These are phyloP conservation scores for Puccinia novopanici DNA, from an alignment of 1,284 basidiomycete genomes.

Conservation along the genomic window DNA sequence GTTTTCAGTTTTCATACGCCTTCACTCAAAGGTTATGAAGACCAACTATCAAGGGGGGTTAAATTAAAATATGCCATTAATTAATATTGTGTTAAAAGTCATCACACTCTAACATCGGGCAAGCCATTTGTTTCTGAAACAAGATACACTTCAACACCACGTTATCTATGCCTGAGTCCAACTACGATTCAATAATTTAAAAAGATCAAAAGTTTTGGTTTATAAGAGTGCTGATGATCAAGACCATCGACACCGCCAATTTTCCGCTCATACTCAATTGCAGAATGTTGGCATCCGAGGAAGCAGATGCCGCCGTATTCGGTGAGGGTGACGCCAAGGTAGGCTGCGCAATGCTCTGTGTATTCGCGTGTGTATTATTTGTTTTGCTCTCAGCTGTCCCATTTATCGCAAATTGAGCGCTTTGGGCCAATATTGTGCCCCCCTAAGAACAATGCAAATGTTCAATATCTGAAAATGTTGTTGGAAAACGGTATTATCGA, in stretches of 20 bases:
- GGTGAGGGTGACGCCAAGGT: constrained; percentile 1
- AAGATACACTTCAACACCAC: neutral
- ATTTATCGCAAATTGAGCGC: constrained; percentile 43
- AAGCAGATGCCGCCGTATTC: constrained; percentile 26
- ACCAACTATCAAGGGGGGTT: too few species aligned
- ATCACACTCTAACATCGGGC: too few species aligned
- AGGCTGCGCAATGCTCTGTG: constrained; percentile 19
- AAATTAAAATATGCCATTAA: too few species aligned
- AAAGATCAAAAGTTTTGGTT: neutral
- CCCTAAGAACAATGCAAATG: constrained; percentile 7
- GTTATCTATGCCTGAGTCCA: neutral
- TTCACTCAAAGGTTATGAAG: too few species aligned
- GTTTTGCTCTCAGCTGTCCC: constrained; percentile 24
- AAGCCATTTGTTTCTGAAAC: too few species aligned
- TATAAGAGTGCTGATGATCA: neutral
- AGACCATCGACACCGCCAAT: neutral
- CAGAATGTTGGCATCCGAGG: constrained; percentile 20
- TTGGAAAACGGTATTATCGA: neutral
- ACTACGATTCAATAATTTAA: neutral
- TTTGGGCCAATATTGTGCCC: constrained; percentile 44
- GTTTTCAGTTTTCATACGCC: too few species aligned
- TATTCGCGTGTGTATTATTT: constrained; percentile 8
- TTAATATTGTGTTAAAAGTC: too few species aligned
- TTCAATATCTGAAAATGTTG: neutral
- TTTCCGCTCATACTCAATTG: neutral